A percentile compares a stretch with the other conserved stretches of the same genome.
These are phyloP conservation scores for Myxozyma lipomycoides DNA, from an alignment of 805 yeast species.

Conservation along the genomic window DNA sequence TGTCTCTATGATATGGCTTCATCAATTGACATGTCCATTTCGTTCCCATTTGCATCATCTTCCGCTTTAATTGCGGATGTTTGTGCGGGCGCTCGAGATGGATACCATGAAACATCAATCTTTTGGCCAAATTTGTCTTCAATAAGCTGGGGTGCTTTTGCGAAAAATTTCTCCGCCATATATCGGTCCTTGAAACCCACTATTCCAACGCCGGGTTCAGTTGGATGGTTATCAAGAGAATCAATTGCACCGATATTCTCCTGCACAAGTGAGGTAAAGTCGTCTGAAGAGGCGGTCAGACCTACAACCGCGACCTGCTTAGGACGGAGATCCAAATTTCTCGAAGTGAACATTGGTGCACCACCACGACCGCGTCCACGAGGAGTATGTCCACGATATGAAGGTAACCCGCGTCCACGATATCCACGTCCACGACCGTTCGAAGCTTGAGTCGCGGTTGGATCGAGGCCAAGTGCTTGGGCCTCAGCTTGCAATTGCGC, in stretches of 20 bases:
- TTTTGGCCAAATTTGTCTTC: background rate
- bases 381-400: constrained; percentile 23
- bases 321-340: constrained; percentile 41
- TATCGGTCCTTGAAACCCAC: constrained; percentile 38
- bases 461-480: constrained; percentile 32
- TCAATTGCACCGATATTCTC: constrained; percentile 32
- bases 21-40: too few species aligned
- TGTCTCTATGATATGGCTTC: too few species aligned
- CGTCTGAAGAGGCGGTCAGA: constrained; percentile 35
- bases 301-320: constrained; percentile 37
- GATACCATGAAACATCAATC: background rate
- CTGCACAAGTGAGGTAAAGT: constrained; percentile 32
- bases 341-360: constrained; percentile 27
- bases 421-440: constrained; percentile 22
- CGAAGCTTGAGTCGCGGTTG: constrained; percentile 5
- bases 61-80: too few species aligned
- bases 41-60: too few species aligned
- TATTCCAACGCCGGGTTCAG: constrained; percentile 9
- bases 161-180: constrained; percentile 37
- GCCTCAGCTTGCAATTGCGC: constrained; percentile 39
- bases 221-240: constrained; percentile 23
- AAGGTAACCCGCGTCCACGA: constrained; percentile 23
- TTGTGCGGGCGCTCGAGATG: too few species aligned
- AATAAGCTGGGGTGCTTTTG: background rate
- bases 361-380: constrained; percentile 31